Evolutionary conservation across 768 basidiomycete species (phyloP).

Genomic region (button mushroom (Agaricus bisporus)): DNA sequence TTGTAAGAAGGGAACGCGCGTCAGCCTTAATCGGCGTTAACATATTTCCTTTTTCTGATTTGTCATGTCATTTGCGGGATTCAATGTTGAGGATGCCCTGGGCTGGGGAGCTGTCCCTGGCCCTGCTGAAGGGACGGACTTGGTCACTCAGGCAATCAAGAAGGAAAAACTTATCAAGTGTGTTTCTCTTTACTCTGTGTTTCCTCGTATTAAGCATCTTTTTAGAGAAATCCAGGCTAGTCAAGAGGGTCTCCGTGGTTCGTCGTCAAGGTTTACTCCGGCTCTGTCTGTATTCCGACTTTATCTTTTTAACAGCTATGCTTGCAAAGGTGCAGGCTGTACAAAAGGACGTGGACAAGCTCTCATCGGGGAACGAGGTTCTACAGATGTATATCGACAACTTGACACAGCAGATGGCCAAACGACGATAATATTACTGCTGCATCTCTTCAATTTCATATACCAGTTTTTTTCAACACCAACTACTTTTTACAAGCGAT

Average conservation of each 20-base stretch:
- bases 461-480: neutral
- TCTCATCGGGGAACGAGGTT: slow-evolving; percentile 73
- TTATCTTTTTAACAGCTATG: slow-evolving; percentile 40
- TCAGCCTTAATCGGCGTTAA: slow-evolving; percentile 35
- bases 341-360: slow-evolving; percentile 76
- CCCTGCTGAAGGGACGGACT: slow-evolving; percentile 45
- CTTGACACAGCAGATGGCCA: slow-evolving; percentile 81
- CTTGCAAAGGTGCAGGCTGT: slow-evolving; percentile 59
- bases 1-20: slow-evolving; percentile 19
- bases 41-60: neutral
- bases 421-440: slow-evolving; percentile 41
- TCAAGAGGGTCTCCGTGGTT: slow-evolving; percentile 75
- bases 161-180: slow-evolving; percentile 80
- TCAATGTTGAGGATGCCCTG: slow-evolving; percentile 31
- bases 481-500: too few relatives aligned
- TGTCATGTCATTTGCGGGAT: slow-evolving; percentile 42
- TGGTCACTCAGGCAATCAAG: slow-evolving; percentile 64
- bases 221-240: slow-evolving; percentile 67
- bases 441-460: neutral
- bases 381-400: slow-evolving; percentile 90
- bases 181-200: slow-evolving; percentile 16
- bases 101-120: slow-evolving; percentile 46
- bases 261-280: slow-evolving; percentile 11
- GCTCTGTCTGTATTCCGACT: neutral
- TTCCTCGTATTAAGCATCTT: neutral